Conservation (phyloP, 768 basidiomycete species). For the Mrakia blollopis region DNA sequence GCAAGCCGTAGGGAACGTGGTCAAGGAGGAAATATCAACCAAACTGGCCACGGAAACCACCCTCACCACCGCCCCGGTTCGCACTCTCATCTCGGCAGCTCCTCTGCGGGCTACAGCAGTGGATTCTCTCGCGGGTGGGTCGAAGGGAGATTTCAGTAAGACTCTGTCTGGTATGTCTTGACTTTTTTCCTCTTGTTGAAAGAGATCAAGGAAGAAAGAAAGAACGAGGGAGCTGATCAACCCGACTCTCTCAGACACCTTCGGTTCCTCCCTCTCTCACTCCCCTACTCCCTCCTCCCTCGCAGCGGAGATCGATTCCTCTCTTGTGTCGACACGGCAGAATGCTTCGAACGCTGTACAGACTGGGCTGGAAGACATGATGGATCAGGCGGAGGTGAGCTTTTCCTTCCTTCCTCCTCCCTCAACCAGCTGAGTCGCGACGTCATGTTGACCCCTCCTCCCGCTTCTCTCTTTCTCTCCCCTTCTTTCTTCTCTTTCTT, state of each 20-base stretch:
- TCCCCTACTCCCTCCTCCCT: neutral
- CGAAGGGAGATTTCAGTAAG: neutral
- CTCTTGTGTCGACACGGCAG: neutral
- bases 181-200: neutral
- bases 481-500: neutral
- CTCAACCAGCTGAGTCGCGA: neutral
- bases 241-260: neutral
- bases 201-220: neutral
- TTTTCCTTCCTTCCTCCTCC: neutral
- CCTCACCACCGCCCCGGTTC: neutral
- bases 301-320: neutral
- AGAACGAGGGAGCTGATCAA: neutral
- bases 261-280: constrained; percentile 1
- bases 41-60: neutral
- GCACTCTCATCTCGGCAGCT: neutral
- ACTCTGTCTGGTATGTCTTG: neutral
- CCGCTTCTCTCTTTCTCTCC: neutral
- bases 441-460: neutral
- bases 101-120: neutral
- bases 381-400: neutral
- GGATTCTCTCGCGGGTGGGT: neutral
- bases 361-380: neutral
- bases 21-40: neutral
- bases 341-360: neutral
- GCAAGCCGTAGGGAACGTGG: neutral